A percentile compares a stretch with the other conserved stretches of the same genome.
These are phyloP conservation scores for Lathyrus aphaca DNA, from an alignment of 306 rosid genomes.

Conservation along the genomic window DNA sequence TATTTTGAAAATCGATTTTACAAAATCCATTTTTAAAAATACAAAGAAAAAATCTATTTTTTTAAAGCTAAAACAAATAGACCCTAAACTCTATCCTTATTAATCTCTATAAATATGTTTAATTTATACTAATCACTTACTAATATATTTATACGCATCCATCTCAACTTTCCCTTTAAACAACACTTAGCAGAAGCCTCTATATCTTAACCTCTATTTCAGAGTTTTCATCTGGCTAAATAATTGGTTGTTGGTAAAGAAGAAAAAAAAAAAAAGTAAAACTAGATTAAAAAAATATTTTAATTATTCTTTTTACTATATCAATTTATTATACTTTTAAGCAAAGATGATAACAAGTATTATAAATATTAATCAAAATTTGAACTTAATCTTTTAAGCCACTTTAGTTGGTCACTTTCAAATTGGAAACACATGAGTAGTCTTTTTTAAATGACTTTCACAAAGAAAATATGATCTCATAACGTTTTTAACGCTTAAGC, in stretches of 20 bases:
- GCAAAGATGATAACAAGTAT: slow-evolving; percentile 61
- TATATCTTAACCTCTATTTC: slow-evolving; percentile 33
- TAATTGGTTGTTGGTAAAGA: slow-evolving; percentile 53
- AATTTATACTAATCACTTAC: too few species aligned
- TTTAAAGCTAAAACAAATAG: too few species aligned
- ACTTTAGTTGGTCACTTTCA: slow-evolving; percentile 68
- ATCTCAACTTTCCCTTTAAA: too few species aligned
- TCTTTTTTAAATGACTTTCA: slow-evolving; percentile 48
- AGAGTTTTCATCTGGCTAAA: slow-evolving; percentile 14
- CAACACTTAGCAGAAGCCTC: too few species aligned
- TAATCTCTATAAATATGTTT: too few species aligned
- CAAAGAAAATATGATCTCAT: slow-evolving; percentile 43
- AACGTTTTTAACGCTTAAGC: slow-evolving; percentile 88
- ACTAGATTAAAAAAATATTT: slow-evolving; percentile 3
- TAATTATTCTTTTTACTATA: background rate
- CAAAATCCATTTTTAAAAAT: too few species aligned
- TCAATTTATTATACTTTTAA: slow-evolving; percentile 58
- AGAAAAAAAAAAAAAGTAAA: background rate
- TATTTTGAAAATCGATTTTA: too few species aligned
- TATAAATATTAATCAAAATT: slow-evolving; percentile 34
- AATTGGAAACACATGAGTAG: slow-evolving; percentile 29
- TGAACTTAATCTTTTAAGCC: slow-evolving; percentile 67
- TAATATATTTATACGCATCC: too few species aligned
- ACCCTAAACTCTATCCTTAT: too few species aligned
- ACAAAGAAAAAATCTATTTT: too few species aligned